phyloP scores from a whole-genome alignment of 2,329 filamentous ascomycete genomes.

The Hypoxylon rubiginosum region DNA sequence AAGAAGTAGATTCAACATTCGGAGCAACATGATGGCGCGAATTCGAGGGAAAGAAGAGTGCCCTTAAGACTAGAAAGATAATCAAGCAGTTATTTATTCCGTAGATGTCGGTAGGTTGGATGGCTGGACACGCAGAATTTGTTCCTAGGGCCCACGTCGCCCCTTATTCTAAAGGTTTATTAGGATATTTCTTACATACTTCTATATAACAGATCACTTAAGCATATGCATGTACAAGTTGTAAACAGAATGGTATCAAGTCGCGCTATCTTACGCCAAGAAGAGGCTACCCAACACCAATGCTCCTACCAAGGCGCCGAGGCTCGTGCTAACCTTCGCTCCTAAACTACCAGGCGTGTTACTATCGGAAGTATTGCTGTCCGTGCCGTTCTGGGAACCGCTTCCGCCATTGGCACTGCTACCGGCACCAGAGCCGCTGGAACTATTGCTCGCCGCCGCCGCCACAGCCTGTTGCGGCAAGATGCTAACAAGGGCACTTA shows the following conservation, averaged over 20 bases:
- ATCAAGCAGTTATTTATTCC: no score
- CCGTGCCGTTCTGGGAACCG: neutral
- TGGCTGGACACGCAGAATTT: no score
- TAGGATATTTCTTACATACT: slow-evolving; percentile 1
- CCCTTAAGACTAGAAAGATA: neutral
- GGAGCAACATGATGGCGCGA: neutral
- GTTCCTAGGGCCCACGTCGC: no score
- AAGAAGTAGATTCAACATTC: neutral
- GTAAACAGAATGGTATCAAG: neutral
- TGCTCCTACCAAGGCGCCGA: slow-evolving; percentile 12
- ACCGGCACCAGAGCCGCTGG: neutral
- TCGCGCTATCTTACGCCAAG: slow-evolving; percentile 6
- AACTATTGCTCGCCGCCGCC: neutral
- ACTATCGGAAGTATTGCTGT: slow-evolving; percentile 1
- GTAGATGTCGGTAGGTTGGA: no score
- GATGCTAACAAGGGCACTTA: slow-evolving; percentile 58
- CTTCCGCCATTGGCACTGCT: slow-evolving; percentile 7
- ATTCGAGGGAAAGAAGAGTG: neutral
- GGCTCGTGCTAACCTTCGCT: slow-evolving; percentile 10
- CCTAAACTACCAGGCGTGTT: slow-evolving; percentile 1
- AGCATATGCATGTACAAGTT: neutral
- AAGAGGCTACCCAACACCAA: slow-evolving; percentile 23
- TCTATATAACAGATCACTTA: neutral
- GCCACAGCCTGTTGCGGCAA: slow-evolving; percentile 8
- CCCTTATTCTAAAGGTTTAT: no score